Percentiles rank a stretch among this genome's conserved stretches.
Evolutionary conservation across 208 protist species (phyloP).

Genomic region (Crithidia sp.): DNA sequence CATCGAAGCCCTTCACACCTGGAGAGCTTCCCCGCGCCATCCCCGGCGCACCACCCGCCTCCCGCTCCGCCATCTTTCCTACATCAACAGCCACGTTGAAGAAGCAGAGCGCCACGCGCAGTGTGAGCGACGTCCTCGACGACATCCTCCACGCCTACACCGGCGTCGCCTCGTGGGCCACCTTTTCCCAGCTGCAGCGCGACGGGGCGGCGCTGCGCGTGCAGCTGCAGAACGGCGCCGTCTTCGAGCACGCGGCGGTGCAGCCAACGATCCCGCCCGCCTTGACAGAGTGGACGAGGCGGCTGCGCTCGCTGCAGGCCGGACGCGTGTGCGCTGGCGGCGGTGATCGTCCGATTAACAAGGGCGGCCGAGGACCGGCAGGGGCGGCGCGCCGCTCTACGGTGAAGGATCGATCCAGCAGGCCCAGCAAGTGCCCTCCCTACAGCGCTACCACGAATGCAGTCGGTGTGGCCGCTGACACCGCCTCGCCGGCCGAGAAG

Average conservation of each 20-base stretch:
- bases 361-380: too few relatives aligned
- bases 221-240: conserved; percentile 47
- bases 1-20: background rate
- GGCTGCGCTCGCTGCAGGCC: conserved; percentile 22
- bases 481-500: conserved; percentile 6
- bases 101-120: conserved; percentile 23
- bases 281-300: conserved; percentile 40
- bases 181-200: conserved; percentile 52
- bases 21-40: too few relatives aligned
- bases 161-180: conserved; percentile 43
- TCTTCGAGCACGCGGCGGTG: conserved; percentile 52
- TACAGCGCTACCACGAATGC: background rate
- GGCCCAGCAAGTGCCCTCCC: background rate
- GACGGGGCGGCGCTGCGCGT: conserved; percentile 41
- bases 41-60: too few relatives aligned
- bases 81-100: background rate
- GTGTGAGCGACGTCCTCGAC: conserved; percentile 41
- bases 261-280: conserved; percentile 45
- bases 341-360: too few relatives aligned
- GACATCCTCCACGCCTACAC: conserved; percentile 73
- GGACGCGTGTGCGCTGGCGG: conserved; percentile 11
- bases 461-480: background rate
- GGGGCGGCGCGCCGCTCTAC: background rate
- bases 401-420: background rate
- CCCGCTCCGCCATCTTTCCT: too few relatives aligned